Evolutionary conservation across 176 grass and related monocot genomes (phyloP).

Genomic region (Avena sativa): DNA sequence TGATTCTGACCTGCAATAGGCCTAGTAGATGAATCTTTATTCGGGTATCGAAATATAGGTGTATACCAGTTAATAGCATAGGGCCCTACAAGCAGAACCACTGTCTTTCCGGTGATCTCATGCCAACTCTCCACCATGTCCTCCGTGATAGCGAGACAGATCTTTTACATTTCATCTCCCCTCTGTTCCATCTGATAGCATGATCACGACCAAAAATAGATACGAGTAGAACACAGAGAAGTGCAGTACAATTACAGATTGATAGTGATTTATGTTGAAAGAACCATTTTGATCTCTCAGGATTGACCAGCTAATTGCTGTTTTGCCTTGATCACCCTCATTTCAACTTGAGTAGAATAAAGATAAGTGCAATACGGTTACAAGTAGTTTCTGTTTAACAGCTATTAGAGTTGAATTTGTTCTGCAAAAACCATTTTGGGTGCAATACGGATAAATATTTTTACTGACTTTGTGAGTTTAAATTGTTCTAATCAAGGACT

Average conservation of each 20-base stretch:
- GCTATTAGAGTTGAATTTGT: too few relatives aligned
- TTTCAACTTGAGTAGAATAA: too few relatives aligned
- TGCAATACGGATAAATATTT: too few relatives aligned
- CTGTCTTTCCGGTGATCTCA: not conserved
- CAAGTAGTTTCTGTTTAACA: too few relatives aligned
- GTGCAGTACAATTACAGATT: not conserved
- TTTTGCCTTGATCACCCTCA: too few relatives aligned
- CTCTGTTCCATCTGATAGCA: not conserved
- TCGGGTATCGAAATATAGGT: not conserved
- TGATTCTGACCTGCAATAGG: not conserved
- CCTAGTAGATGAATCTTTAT: not conserved
- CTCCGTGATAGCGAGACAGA: not conserved
- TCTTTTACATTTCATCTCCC: not conserved
- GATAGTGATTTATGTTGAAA: not conserved
- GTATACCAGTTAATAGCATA: not conserved
- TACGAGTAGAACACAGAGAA: not conserved
- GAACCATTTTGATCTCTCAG: too few relatives aligned
- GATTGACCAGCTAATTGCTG: too few relatives aligned
- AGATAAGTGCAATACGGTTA: too few relatives aligned
- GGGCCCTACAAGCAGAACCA: not conserved
- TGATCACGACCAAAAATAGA: not conserved
- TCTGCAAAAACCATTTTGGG: too few relatives aligned
- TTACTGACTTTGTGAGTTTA: too few relatives aligned
- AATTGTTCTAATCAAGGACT: too few relatives aligned
- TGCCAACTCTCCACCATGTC: not conserved